Percentiles rank a stretch among this genome's conserved stretches.
Evolutionary conservation across 2,329 filamentous ascomycete species (phyloP).

Genomic region (Aspergillus clavatus): DNA sequence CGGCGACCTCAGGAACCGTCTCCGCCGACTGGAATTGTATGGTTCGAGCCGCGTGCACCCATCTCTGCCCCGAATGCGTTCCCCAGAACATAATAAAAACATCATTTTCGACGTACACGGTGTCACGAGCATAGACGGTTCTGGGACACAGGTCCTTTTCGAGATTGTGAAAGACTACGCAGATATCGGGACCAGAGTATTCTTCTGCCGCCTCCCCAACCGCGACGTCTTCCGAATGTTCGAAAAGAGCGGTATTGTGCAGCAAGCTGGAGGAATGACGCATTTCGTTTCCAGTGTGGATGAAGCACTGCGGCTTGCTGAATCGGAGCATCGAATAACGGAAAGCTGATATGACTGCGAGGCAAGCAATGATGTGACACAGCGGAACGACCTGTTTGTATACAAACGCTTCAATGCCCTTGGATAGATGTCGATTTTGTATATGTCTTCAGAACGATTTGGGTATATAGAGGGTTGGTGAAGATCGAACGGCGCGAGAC

Average conservation of each 20-base stretch:
- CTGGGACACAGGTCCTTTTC: slow-evolving; percentile 81
- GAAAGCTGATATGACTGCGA: slow-evolving; percentile 21
- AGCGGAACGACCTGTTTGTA: not conserved
- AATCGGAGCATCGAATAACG: slow-evolving; percentile 57
- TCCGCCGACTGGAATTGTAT: slow-evolving; percentile 81
- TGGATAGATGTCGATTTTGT: slow-evolving; percentile 5
- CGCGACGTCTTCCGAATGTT: slow-evolving; percentile 67
- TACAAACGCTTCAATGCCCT: not conserved
- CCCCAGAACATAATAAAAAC: slow-evolving; percentile 78
- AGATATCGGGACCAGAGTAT: slow-evolving; percentile 61
- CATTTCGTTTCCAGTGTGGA: slow-evolving; percentile 81
- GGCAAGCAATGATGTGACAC: not conserved
- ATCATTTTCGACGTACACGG: slow-evolving; percentile 97
- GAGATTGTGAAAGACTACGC: slow-evolving; percentile 83
- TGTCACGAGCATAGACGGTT: slow-evolving; percentile 91
- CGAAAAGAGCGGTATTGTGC: slow-evolving; percentile 75
- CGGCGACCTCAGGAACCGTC: slow-evolving; percentile 77
- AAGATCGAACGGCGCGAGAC: not conserved
- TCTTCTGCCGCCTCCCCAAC: slow-evolving; percentile 51
- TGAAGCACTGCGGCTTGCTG: slow-evolving; percentile 75
- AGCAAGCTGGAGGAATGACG: slow-evolving; percentile 67
- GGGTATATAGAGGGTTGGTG: too few species aligned
- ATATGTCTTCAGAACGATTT: not conserved
- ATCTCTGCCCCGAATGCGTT: slow-evolving; percentile 72
- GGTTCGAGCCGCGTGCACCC: slow-evolving; percentile 83